Conservation (phyloP, 225 moss, liverwort and hornwort species). For the Takakia lepidozioides region DNA sequence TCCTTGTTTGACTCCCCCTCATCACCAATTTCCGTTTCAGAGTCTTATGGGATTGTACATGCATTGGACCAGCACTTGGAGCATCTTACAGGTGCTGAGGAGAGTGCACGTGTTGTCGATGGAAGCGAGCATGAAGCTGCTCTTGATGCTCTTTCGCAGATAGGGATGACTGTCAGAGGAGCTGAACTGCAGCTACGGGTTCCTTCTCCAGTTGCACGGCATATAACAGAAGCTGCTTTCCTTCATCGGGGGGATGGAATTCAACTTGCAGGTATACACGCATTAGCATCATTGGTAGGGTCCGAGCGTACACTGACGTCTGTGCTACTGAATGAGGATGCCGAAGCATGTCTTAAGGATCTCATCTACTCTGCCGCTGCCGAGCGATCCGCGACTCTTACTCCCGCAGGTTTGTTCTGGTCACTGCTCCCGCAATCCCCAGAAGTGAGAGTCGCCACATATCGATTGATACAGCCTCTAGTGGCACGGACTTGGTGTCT, state of each 20-base stretch:
- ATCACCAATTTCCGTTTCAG: conserved; percentile 43
- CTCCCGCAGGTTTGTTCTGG: conserved; percentile 60
- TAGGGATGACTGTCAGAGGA: conserved; percentile 58
- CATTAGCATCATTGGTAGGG: conserved; percentile 61
- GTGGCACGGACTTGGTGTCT: conserved; percentile 55
- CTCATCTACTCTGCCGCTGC: conserved; percentile 63
- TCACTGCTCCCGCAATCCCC: conserved; percentile 45
- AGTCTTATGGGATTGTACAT: conserved; percentile 46
- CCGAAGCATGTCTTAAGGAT: conserved; percentile 58
- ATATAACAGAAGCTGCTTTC: conserved; percentile 61
- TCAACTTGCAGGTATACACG: conserved; percentile 74
- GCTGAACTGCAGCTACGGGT: conserved; percentile 47
- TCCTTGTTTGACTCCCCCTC: conserved; percentile 51
- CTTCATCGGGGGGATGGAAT: conserved; percentile 44
- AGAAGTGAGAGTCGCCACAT: conserved; percentile 54
- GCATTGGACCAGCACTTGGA: conserved; percentile 59
- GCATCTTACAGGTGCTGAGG: conserved; percentile 44
- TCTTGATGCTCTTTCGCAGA: conserved; percentile 68
- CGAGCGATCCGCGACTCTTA: conserved; percentile 44
- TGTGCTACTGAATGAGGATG: conserved; percentile 48
- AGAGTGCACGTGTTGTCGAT: conserved; percentile 23
- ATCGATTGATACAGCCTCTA: conserved; percentile 46
- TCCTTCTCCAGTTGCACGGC: conserved; percentile 36
- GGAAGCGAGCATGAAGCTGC: conserved; percentile 67
- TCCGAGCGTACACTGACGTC: conserved; percentile 49